Base-by-base conservation (phyloP, 2,329 filamentous ascomycete species). In the Hyphodiscus sp. region DNA sequence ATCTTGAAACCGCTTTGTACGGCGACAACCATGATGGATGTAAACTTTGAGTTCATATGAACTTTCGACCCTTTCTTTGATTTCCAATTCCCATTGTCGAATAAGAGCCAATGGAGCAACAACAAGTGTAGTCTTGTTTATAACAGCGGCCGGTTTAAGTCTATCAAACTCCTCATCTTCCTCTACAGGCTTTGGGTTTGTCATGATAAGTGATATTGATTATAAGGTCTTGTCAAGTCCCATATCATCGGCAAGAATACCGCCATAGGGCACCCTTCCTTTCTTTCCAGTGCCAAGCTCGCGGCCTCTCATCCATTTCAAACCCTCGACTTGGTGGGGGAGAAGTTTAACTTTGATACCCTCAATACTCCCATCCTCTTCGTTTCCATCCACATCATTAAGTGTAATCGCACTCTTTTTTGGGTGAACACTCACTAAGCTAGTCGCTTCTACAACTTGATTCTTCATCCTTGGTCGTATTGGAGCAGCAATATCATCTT, bases 181-280 rank as follows among this genome's bases (percentile, higher is more conserved):
- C 54, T 76, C 71, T 2, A 78, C 76, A 23, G 87, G 85, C 63
- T 87, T 89, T 18, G 83, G 81, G 64, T 97, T 96, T 52, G 80
- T 87, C 41, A 99, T 77, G 43, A 99, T 87, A 29, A 97, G 77
- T 1, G 92, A 85, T 53, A 99, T 88, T 1, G 91, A 90, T 71
- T 99, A 94, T 15, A 99, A 80, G 0, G 94, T 99, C 76, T 99
- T 99, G 54, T 94, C 94, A 15, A 97, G 76, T 61, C 92, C 92
- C 92, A 97, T 95, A 68, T 99, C 94, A 65, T 99, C 94, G 18
- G 94, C 94, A 38, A 99, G 79, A 58, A 99, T 95, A 18, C 94
- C 94, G 33, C 94, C 94, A 63, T 95, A 94, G 29, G 92, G 91
- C 10, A 95, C 80, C 57, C 75, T 81, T 55, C 88, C 89, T 62